These are phyloP conservation scores for Clonostachys chloroleuca DNA, from an alignment of 2,329 filamentous ascomycete species.

Conservation along the genomic window DNA sequence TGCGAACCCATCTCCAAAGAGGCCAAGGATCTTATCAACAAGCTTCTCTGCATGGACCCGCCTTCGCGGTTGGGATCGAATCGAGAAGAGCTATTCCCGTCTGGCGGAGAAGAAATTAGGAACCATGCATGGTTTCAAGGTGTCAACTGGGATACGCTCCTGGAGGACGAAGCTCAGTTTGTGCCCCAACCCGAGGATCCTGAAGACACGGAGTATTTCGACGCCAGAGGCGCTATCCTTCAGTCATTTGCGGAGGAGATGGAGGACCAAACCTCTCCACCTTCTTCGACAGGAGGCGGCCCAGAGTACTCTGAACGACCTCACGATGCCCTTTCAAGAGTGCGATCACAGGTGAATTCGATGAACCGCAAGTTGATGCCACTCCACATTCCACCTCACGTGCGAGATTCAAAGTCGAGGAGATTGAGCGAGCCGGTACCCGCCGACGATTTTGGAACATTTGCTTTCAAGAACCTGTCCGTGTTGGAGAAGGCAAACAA, in stretches of 20 bases:
- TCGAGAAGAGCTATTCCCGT: slow-evolving; percentile 73
- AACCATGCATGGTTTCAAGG: slow-evolving; percentile 84
- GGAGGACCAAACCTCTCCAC: slow-evolving; percentile 79
- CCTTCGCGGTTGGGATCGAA: slow-evolving; percentile 81
- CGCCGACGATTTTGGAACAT: slow-evolving; percentile 91
- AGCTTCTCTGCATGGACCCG: slow-evolving; percentile 80
- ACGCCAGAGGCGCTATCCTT: slow-evolving; percentile 83
- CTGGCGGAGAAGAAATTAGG: slow-evolving; percentile 87
- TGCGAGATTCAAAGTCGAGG: slow-evolving; percentile 83
- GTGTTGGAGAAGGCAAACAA: slow-evolving; percentile 98
- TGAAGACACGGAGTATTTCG: slow-evolving; percentile 98
- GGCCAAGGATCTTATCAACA: slow-evolving; percentile 92
- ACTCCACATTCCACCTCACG: slow-evolving; percentile 91
- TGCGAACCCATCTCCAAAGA: slow-evolving; percentile 72
- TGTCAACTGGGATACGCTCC: slow-evolving; percentile 82
- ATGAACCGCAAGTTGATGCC: slow-evolving; percentile 93
- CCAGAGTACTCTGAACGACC: slow-evolving; percentile 83
- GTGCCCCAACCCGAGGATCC: slow-evolving; percentile 89
- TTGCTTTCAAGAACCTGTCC: slow-evolving; percentile 94
- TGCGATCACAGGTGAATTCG: slow-evolving; percentile 78
- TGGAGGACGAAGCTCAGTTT: slow-evolving; percentile 96
- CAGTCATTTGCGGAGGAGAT: slow-evolving; percentile 92
- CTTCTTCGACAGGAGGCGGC: slow-evolving; percentile 56
- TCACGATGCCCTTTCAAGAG: slow-evolving; percentile 88
- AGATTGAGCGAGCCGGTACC: slow-evolving; percentile 86